phyloP scores from a whole-genome alignment of 257 asterid species.

The Anisodus acutangulus region DNA sequence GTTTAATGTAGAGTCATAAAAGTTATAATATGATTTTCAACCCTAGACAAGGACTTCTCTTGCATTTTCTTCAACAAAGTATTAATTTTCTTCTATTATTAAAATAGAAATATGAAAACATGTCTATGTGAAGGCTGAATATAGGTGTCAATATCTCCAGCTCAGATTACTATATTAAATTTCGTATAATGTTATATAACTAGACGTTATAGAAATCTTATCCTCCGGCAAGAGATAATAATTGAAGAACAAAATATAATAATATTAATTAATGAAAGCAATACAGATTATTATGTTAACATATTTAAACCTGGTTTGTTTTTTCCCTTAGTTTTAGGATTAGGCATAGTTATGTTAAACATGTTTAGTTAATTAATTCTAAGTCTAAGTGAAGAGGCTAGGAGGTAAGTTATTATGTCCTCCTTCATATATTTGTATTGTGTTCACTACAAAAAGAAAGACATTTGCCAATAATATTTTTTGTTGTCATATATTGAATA shows the following conservation, averaged over 20 bases:
- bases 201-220: neutral
- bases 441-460: too few relatives aligned
- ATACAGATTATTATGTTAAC: neutral
- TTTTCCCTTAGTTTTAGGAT: neutral
- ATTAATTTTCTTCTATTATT: neutral
- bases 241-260: neutral
- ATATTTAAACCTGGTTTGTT: neutral
- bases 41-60: neutral
- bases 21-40: neutral
- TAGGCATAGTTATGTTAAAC: neutral
- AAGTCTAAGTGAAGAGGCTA: too few relatives aligned
- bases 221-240: neutral
- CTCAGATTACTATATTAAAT: slow-evolving; percentile 6
- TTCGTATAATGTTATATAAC: neutral
- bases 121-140: neutral
- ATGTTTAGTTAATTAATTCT: too few relatives aligned
- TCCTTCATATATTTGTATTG: too few relatives aligned
- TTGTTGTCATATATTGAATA: too few relatives aligned
- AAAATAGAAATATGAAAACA: neutral
- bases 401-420: too few relatives aligned
- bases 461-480: too few relatives aligned
- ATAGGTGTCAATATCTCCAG: neutral
- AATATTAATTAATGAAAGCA: neutral
- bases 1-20: neutral
- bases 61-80: neutral